Evolutionary conservation across 202 grass and related monocot species (phyloP).

Genomic region (Sporobolus alterniflorus): DNA sequence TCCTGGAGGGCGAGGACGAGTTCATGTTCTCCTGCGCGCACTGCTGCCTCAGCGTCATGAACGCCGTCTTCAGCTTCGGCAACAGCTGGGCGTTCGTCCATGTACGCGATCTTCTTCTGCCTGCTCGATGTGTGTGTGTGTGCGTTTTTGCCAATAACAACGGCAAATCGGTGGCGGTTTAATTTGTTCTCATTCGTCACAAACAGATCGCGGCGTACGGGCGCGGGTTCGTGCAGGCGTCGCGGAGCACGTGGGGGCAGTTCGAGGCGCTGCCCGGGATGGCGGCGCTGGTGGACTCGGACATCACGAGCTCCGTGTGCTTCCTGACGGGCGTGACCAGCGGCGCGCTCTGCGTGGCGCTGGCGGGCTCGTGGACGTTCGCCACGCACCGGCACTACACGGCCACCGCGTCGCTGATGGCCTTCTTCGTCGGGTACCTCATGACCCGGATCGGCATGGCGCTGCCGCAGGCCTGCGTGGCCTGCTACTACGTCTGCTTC

Average conservation of each 20-base stretch:
- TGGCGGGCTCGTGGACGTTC: constrained; percentile 79
- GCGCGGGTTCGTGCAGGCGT: constrained; percentile 81
- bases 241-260: constrained; percentile 85
- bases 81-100: constrained; percentile 99
- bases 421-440: constrained; percentile 95
- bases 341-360: constrained; percentile 76
- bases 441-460: constrained; percentile 99
- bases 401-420: constrained; percentile 83
- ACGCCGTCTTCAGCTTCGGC: constrained; percentile 87
- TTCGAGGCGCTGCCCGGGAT: constrained; percentile 71
- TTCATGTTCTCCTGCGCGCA: constrained; percentile 99
- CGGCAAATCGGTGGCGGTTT: too few relatives aligned
- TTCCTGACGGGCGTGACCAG: constrained; percentile 91
- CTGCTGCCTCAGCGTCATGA: constrained; percentile 96
- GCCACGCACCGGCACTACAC: constrained; percentile 75
- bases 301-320: constrained; percentile 95
- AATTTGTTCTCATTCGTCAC: not conserved
- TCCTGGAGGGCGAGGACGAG: constrained; percentile 97
- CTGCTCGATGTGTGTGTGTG: too few relatives aligned
- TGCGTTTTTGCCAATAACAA: too few relatives aligned
- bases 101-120: not conserved
- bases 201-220: constrained; percentile 99
- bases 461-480: constrained; percentile 94
- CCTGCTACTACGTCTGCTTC: constrained; percentile 94
- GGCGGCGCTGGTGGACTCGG: constrained; percentile 84